phyloP scores from a whole-genome alignment of 176 grass and related monocot species.

The Elymus sibiricus region DNA sequence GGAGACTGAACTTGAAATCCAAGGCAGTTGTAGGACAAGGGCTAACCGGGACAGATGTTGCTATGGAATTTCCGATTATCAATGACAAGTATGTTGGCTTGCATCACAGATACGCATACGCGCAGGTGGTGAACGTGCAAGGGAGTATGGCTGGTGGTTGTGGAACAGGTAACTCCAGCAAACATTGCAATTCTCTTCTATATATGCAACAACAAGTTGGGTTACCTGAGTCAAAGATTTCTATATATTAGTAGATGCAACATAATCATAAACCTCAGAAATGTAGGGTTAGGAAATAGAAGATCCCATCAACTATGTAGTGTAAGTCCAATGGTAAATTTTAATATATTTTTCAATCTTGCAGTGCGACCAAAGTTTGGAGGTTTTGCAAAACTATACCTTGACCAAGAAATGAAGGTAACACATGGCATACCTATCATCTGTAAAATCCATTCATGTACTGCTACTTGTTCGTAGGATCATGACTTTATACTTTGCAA shows the following conservation, averaged over 20 bases:
- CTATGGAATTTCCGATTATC: conserved; percentile 17
- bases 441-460: background rate
- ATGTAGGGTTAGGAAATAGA: background rate
- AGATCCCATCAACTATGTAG: background rate
- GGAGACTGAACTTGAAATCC: conserved; percentile 35
- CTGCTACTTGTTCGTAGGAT: too few relatives aligned
- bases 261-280: too few relatives aligned
- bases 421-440: too few relatives aligned
- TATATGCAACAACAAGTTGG: background rate
- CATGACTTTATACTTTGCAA: background rate
- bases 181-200: background rate
- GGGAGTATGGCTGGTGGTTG: background rate
- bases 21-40: background rate
- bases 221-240: background rate
- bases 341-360: background rate
- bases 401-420: background rate
- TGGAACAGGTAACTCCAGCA: background rate
- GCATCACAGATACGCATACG: conserved; percentile 16
- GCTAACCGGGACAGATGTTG: background rate
- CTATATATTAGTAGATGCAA: too few relatives aligned
- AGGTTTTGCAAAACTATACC: conserved; percentile 13
- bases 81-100: conserved; percentile 13
- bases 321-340: background rate
- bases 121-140: conserved; percentile 11
- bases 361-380: conserved; percentile 6